A percentile compares a stretch with the other conserved stretches of the same genome.
These are phyloP conservation scores for Balansia obtecta DNA, from an alignment of 2,329 filamentous ascomycete genomes.

Conservation along the genomic window DNA sequence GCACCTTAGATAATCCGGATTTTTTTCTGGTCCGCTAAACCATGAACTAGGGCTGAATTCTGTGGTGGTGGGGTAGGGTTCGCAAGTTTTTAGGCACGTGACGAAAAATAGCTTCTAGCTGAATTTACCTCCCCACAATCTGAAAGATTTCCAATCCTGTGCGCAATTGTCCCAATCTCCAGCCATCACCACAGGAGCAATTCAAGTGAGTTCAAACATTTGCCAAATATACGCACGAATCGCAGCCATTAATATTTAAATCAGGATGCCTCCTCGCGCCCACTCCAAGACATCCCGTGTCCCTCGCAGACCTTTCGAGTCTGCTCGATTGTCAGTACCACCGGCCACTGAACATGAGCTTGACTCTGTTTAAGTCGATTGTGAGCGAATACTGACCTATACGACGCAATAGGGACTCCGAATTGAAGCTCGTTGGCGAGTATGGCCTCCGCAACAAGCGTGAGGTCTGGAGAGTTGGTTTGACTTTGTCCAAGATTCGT, in stretches of 20 bases:
- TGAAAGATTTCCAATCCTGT: slow-evolving; percentile 16
- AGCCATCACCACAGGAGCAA: slow-evolving; percentile 25
- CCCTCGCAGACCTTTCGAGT: slow-evolving; percentile 96
- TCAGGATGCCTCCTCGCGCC: slow-evolving; percentile 38
- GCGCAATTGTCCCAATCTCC: slow-evolving; percentile 20
- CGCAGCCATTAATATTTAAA: slow-evolving; percentile 13
- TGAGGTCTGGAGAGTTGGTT: slow-evolving; percentile 99
- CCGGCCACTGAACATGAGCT: slow-evolving; percentile 97
- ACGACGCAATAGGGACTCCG: slow-evolving; percentile 69
- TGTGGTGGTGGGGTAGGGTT: slow-evolving; percentile 21
- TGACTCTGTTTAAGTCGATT: slow-evolving; percentile 94
- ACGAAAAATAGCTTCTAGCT: not conserved
- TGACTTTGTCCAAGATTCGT: slow-evolving; percentile 99
- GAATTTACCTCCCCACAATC: slow-evolving; percentile 23
- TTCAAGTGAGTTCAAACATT: slow-evolving; percentile 23
- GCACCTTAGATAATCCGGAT: slow-evolving; percentile 23
- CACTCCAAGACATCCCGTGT: slow-evolving; percentile 99
- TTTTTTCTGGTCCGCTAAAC: slow-evolving; percentile 11
- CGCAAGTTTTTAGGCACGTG: slow-evolving; percentile 15
- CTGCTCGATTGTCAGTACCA: slow-evolving; percentile 96
- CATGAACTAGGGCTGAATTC: slow-evolving; percentile 21
- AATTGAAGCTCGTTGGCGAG: slow-evolving; percentile 99
- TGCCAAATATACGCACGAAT: not conserved
- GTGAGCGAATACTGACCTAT: slow-evolving; percentile 57
- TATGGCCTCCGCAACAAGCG: slow-evolving; percentile 99